A percentile compares a stretch with the other conserved stretches of the same genome.
phyloP scores from a whole-genome alignment of 2,329 filamentous ascomycete genomes.

The Cladosporium austrohemisphaericum region DNA sequence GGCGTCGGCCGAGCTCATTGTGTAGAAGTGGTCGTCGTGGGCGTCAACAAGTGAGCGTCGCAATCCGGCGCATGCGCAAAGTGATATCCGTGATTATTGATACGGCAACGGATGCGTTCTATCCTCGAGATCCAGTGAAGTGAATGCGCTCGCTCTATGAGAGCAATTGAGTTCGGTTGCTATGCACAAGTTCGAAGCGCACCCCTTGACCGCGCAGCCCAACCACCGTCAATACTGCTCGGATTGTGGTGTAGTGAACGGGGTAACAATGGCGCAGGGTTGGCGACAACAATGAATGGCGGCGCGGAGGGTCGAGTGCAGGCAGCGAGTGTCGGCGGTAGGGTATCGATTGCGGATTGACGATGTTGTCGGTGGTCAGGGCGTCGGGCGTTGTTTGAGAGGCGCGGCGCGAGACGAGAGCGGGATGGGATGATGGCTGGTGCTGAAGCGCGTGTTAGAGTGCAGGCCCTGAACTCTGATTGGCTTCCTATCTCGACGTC shows the following conservation, averaged over 20 bases:
- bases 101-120: background rate
- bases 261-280: conserved; percentile 4
- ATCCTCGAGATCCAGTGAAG: background rate
- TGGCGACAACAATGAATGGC: conserved; percentile 12
- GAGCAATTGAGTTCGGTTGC: background rate
- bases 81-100: background rate
- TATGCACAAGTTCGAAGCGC: conserved; percentile 5
- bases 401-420: too few relatives aligned
- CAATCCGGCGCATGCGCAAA: background rate
- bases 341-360: background rate
- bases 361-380: conserved; percentile 3
- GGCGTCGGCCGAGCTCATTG: conserved; percentile 12
- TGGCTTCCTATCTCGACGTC: too few relatives aligned
- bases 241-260: background rate
- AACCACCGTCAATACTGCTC: conserved; percentile 4
- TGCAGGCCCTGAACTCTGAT: too few relatives aligned
- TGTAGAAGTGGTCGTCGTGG: conserved; percentile 1
- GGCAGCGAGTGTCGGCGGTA: conserved; percentile 7
- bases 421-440: background rate
- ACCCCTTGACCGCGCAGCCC: conserved; percentile 3
- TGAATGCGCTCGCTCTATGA: background rate
- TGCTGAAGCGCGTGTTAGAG: background rate
- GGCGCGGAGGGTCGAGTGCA: background rate
- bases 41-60: background rate
- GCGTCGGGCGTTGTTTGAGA: conserved; percentile 10